Percentiles rank a stretch among this genome's conserved stretches.
These are phyloP conservation scores for Arabis hirsuta DNA, from an alignment of 345 rosid genomes.

Conservation along the genomic window DNA sequence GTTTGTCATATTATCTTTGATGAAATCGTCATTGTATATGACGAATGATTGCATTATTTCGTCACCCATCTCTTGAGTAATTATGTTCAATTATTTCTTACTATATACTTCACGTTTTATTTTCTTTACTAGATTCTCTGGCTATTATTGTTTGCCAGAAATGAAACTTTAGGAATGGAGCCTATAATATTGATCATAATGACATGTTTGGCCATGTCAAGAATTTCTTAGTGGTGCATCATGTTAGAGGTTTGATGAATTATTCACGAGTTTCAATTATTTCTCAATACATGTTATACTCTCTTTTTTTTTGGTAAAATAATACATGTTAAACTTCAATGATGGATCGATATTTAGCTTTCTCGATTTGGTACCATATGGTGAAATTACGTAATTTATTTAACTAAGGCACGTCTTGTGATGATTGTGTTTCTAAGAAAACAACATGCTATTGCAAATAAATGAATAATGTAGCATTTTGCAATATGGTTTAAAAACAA, in stretches of 20 bases:
- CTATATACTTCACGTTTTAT: conserved; percentile 33
- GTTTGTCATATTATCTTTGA: conserved; percentile 33
- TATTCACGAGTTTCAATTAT: conserved; percentile 15
- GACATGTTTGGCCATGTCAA: conserved; percentile 36
- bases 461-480: conserved; percentile 21
- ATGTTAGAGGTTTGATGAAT: conserved; percentile 25
- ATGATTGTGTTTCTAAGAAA: conserved; percentile 23
- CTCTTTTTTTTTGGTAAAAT: too few species aligned
- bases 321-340: conserved; percentile 13
- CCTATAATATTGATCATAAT: conserved; percentile 18
- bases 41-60: conserved; percentile 39
- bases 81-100: conserved; percentile 43
- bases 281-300: conserved; percentile 17
- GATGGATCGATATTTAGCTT: conserved; percentile 1
- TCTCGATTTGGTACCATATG: conserved; percentile 1
- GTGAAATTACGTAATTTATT: conserved; percentile 5
- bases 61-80: conserved; percentile 38
- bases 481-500: conserved; percentile 32
- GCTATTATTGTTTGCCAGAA: conserved; percentile 40
- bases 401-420: not conserved
- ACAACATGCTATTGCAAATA: conserved; percentile 21
- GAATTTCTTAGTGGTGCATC: conserved; percentile 3
- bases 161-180: conserved; percentile 1
- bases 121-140: conserved; percentile 33
- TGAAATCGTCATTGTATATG: conserved; percentile 15